Base-by-base conservation (phyloP, 2,329 filamentous ascomycete species). In the Venturia carpophila region DNA sequence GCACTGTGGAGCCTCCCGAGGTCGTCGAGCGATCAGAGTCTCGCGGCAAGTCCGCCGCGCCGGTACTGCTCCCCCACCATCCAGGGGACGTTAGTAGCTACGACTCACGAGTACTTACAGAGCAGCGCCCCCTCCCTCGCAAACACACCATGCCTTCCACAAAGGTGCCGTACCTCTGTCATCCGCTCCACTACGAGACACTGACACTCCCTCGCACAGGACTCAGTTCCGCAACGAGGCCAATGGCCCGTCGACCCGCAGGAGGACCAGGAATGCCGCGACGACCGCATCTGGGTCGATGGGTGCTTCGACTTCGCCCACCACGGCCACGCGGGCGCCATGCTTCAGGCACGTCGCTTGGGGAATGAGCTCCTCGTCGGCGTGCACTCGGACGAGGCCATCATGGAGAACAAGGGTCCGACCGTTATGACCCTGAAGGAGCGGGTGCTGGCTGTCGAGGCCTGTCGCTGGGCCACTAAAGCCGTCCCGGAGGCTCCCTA, bases 291-390 rank as follows among this genome's bases (percentile, higher is more conserved):
- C 72, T 99, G 95, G 95, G 90, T 99, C 34, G 94, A 99, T 75
- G 94, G 94, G 68, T 99, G 94, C 82, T 99, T 97, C 79, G 94
- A 99, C 80, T 99, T 99, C 78, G 95, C 92, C 79, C 94, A 99
- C 76, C 94, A 97, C 75, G 94, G 90, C 71, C 94, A 99, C 80
- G 94, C 94, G 5, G 94, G 94, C 67, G 94, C 94, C 69, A 96
- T 97, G 83, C 86, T 99, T 61, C 94, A 99, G 78, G 94, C 94
- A 62, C 90, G 94, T 68, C 92, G 92, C 76, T 84, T 97, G 24
- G 94, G 94, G 70, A 86, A 84, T 69, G 91, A 96, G 79, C 86
- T 99, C 61, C 87, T 91, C 69, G 92, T 96, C 43, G 94, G 94
- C 67, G 88, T 99, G 63, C 94, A 99, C 79, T 96, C 91, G 3